phyloP scores from a whole-genome alignment of 139 green algal species.

The Zygnema circumcarinatum region DNA sequence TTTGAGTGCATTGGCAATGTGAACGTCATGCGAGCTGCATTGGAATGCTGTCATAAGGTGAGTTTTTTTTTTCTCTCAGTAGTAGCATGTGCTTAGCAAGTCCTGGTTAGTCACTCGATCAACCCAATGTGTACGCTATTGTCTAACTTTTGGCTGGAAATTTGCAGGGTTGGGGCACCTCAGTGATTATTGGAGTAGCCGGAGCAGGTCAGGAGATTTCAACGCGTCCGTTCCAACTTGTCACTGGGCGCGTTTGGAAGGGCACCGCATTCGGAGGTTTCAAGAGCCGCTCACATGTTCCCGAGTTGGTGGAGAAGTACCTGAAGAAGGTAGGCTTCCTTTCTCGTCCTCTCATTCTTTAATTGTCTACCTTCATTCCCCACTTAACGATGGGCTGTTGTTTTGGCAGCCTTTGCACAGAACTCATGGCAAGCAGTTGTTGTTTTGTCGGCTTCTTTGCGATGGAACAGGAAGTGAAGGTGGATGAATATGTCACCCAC shows the following conservation, averaged over 20 bases:
- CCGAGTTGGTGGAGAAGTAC: constrained; percentile 79
- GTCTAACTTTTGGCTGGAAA: background rate
- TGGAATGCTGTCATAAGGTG: constrained; percentile 88
- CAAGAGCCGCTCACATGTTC: constrained; percentile 80
- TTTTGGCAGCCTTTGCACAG: background rate
- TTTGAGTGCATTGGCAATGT: constrained; percentile 95
- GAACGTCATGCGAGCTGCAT: constrained; percentile 90
- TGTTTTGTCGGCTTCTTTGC: background rate
- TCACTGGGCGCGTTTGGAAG: constrained; percentile 70
- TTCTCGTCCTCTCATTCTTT: background rate
- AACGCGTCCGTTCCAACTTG: constrained; percentile 95
- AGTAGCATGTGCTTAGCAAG: background rate
- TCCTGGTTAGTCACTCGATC: background rate
- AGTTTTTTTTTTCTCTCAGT: background rate
- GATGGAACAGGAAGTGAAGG: constrained; percentile 73
- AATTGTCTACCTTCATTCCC: background rate
- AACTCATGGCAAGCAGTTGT: background rate
- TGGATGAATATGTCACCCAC: constrained; percentile 92
- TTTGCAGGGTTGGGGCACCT: constrained; percentile 47
- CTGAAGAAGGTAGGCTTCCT: constrained; percentile 30
- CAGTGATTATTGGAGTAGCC: constrained; percentile 77
- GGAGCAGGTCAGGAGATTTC: constrained; percentile 85
- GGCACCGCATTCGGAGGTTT: constrained; percentile 96
- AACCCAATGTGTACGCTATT: background rate
- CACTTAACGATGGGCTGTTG: too few relatives aligned